Base-by-base conservation (phyloP, 2,329 filamentous ascomycete genomes). In the Nemania sp. region DNA sequence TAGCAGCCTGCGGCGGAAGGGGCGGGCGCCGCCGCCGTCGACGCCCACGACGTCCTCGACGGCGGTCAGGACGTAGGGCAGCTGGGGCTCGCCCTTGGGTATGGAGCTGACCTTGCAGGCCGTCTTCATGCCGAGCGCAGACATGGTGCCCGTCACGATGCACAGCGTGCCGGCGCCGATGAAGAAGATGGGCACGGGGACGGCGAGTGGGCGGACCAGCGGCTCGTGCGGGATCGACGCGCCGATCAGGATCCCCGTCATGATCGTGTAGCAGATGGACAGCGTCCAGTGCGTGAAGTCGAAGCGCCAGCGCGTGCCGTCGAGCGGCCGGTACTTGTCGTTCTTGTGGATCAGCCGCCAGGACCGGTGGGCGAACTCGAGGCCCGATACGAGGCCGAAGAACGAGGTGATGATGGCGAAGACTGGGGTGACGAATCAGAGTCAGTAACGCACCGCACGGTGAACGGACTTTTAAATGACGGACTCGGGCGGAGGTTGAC, bases 1-100 rank as follows among this genome's bases (percentile, higher is more conserved):
- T 51, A 79, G 74, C 18, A 86, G 69, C 0, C 79, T 79, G 66
- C 79, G 76, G 46, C 83, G 77, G 64, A 82, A 87, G 2, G 75
- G 79, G 58, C 81, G 78, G 1, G 83, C 83, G 10, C 84, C 87
- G 3, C 80, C 82, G 18, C 85, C 87, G 68, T 90, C 88, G 42
- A 90, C 87, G 4, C 85, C 86, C 13, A 88, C 81, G 21, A 89
- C 80, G 67, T 90, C 87, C 73, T 90, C 87, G 25, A 89, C 83
- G 32, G 90, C 79, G 51, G 87, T 87, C 66, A 88, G 87, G 1
- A 84, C 79, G 2, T 84, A 81, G 0, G 87, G 87, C 2, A 83
- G 80, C 59, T 88, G 83, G 71, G 77, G 75, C 15, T 79, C 80
- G 17, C 86, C 86, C 68, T 86, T 87, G 0, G 80, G 80, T 0